phyloP scores from a whole-genome alignment of 2,329 filamentous ascomycete genomes.

The Aureobasidium sp. region DNA sequence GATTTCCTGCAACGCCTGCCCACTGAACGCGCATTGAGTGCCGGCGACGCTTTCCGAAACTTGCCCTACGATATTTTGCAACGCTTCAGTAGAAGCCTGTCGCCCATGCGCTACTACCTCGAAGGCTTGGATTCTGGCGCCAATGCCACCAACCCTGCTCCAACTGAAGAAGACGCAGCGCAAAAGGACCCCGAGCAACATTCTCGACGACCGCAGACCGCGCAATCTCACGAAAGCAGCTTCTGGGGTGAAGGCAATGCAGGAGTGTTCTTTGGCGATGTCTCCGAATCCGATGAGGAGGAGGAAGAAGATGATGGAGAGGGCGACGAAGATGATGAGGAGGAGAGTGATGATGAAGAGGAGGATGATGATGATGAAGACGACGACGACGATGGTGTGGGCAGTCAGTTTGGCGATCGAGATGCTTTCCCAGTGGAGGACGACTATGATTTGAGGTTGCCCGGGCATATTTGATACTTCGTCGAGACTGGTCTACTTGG shows the following conservation, averaged over 20 bases:
- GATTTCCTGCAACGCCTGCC: constrained; percentile 42
- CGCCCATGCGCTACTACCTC: constrained; percentile 41
- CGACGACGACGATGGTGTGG: constrained; percentile 14
- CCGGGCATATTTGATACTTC: constrained; percentile 12
- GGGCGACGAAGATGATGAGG: constrained; percentile 15
- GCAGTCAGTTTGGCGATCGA: constrained; percentile 11
- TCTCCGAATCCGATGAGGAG: constrained; percentile 13
- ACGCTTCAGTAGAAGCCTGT: constrained; percentile 37
- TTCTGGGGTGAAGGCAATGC: constrained; percentile 18
- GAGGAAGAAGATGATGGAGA: constrained; percentile 13
- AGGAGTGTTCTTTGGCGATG: constrained; percentile 3
- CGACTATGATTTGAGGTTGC: constrained; percentile 15
- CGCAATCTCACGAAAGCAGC: constrained; percentile 10
- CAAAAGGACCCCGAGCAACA: background rate
- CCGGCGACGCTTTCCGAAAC: constrained; percentile 23
- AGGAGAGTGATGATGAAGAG: constrained; percentile 11
- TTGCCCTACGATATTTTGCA: constrained; percentile 42
- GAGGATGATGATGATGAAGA: constrained; percentile 15
- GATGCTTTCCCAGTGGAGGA: constrained; percentile 39
- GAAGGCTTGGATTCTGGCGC: constrained; percentile 18
- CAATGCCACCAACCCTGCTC: background rate
- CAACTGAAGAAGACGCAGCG: background rate
- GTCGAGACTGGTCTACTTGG: background rate
- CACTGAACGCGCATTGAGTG: constrained; percentile 12
- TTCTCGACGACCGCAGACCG: background rate